A percentile compares a stretch with the other conserved stretches of the same genome.
Conservation (phyloP, 345 rosid genomes). For the Ceriops tagal region DNA sequence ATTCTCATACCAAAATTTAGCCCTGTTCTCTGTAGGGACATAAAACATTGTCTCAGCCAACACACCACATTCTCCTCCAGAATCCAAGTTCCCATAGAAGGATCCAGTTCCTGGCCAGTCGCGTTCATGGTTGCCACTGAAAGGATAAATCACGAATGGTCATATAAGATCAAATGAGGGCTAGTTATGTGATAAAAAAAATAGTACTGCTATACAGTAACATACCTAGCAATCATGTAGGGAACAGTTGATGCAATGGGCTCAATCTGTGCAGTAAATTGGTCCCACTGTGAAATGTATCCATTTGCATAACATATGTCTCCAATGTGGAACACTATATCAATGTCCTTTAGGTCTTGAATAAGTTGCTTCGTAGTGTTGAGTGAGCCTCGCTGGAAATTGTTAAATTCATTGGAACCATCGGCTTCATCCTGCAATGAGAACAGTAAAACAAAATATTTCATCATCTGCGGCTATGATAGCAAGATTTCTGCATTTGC, state of each 20-base stretch:
- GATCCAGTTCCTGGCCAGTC: slow-evolving; percentile 70
- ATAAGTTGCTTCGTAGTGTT: slow-evolving; percentile 64
- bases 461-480: slow-evolving; percentile 5
- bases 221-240: slow-evolving; percentile 68
- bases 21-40: slow-evolving; percentile 63
- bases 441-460: slow-evolving; percentile 1
- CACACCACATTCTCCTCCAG: slow-evolving; percentile 81
- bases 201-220: not conserved
- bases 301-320: slow-evolving; percentile 69
- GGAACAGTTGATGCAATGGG: slow-evolving; percentile 68
- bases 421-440: slow-evolving; percentile 53
- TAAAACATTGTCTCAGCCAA: slow-evolving; percentile 69
- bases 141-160: slow-evolving; percentile 10
- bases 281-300: slow-evolving; percentile 75
- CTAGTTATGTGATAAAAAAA: not conserved
- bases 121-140: slow-evolving; percentile 74
- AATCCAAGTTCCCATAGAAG: slow-evolving; percentile 51
- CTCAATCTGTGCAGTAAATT: slow-evolving; percentile 63
- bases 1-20: slow-evolving; percentile 46
- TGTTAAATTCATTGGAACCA: slow-evolving; percentile 55
- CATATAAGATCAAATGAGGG: slow-evolving; percentile 3
- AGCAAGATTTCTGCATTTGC: no score
- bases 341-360: slow-evolving; percentile 47
- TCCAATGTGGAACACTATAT: slow-evolving; percentile 66
- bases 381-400: slow-evolving; percentile 50